These are phyloP conservation scores for Aquilaria malaccensis DNA, from an alignment of 345 rosid genomes.

Conservation along the genomic window DNA sequence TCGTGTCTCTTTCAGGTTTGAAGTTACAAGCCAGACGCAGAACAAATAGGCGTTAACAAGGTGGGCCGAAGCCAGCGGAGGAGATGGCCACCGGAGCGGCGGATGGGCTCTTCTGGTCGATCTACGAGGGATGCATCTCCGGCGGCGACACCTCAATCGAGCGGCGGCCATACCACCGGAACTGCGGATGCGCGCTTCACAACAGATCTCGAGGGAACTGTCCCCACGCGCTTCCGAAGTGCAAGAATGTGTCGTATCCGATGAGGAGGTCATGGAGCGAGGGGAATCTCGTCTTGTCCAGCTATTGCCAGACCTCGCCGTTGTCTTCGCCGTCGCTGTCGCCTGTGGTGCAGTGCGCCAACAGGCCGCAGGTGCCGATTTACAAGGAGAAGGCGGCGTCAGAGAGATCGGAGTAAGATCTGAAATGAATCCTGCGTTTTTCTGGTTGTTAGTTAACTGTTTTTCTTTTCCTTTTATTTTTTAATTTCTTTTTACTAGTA, in stretches of 20 bases:
- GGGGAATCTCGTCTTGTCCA: conserved; percentile 36
- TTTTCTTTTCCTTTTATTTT: too few relatives aligned
- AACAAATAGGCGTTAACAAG: too few relatives aligned
- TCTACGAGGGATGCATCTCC: conserved; percentile 55
- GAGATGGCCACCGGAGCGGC: conserved; percentile 43
- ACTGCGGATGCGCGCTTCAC: conserved; percentile 59
- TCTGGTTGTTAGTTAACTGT: too few relatives aligned
- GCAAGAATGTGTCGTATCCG: conserved; percentile 40
- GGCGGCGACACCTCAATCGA: conserved; percentile 34
- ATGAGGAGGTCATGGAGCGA: conserved; percentile 63
- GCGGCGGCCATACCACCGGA: conserved; percentile 62
- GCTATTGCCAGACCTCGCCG: conserved; percentile 29
- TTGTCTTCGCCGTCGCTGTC: conserved; percentile 31
- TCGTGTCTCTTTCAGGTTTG: too few relatives aligned
- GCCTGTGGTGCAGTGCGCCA: background rate
- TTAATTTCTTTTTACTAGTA: too few relatives aligned
- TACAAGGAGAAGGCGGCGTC: too few relatives aligned
- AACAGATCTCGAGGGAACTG: conserved; percentile 22
- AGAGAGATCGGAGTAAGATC: too few relatives aligned
- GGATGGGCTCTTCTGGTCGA: conserved; percentile 44
- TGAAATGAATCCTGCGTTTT: too few relatives aligned
- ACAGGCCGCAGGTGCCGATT: too few relatives aligned
- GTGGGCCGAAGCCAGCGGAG: background rate
- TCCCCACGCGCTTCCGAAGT: conserved; percentile 14
- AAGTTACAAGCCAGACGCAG: too few relatives aligned